These are phyloP conservation scores for Wickerhamiella occidentalis DNA, from an alignment of 805 yeast species.

Conservation along the genomic window DNA sequence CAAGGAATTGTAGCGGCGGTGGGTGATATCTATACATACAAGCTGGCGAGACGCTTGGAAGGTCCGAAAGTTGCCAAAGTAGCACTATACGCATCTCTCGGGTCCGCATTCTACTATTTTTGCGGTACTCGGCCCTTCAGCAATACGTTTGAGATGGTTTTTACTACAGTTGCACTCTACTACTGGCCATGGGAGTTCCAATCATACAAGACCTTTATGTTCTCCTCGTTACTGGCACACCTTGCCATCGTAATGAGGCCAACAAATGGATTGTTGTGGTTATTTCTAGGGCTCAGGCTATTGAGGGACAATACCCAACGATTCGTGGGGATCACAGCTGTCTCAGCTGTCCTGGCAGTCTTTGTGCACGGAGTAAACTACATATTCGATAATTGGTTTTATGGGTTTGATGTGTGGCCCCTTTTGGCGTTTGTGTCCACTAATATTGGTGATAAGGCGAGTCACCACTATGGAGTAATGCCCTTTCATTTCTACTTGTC, in stretches of 20 bases:
- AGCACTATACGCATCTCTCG: conserved; percentile 40
- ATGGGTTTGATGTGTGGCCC: conserved; percentile 29
- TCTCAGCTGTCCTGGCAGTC: conserved; percentile 25
- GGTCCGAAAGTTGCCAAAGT: conserved; percentile 15
- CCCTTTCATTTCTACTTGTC: conserved; percentile 74
- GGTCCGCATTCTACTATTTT: conserved; percentile 73
- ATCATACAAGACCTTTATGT: conserved; percentile 19
- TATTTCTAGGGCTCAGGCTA: conserved; percentile 37
- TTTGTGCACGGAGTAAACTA: conserved; percentile 25
- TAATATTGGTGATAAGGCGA: conserved; percentile 12
- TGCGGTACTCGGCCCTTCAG: conserved; percentile 72
- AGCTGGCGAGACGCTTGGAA: conserved; percentile 32
- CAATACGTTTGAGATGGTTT: conserved; percentile 63
- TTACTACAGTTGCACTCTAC: conserved; percentile 54
- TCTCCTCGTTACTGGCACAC: conserved; percentile 42
- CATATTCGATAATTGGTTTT: conserved; percentile 47
- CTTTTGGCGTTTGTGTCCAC: conserved; percentile 3
- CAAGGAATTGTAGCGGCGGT: conserved; percentile 59
- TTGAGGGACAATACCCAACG: conserved; percentile 10
- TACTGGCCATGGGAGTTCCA: conserved; percentile 43
- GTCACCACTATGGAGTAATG: conserved; percentile 53
- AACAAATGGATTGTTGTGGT: conserved; percentile 72
- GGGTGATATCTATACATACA: conserved; percentile 53
- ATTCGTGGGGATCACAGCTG: conserved; percentile 19
- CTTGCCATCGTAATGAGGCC: conserved; percentile 68